Evolutionary conservation across 441 rosid species (phyloP).

Genomic region (Pelargonium australe): DNA sequence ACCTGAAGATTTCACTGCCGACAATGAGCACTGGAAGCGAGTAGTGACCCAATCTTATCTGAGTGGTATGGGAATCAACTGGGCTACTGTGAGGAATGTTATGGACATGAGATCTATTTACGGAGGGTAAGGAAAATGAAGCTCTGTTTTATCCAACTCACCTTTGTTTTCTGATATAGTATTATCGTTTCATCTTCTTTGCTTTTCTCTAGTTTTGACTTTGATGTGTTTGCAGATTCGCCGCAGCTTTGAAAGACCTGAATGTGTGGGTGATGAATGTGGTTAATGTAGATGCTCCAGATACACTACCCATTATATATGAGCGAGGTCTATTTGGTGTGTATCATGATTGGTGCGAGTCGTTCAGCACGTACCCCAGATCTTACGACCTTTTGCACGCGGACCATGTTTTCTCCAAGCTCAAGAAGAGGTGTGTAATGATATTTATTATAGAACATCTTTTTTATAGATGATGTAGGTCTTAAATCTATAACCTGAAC

Average conservation of each 20-base stretch:
- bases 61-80: slow-evolving; percentile 76
- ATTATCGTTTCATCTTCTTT: background rate
- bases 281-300: slow-evolving; percentile 72
- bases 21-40: slow-evolving; percentile 78
- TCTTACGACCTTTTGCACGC: slow-evolving; percentile 93
- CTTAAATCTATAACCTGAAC: no score
- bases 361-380: slow-evolving; percentile 91
- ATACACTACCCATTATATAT: slow-evolving; percentile 78
- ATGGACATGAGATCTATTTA: slow-evolving; percentile 98
- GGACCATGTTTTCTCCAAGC: slow-evolving; percentile 82
- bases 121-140: slow-evolving; percentile 63
- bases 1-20: slow-evolving; percentile 74
- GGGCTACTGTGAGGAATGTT: slow-evolving; percentile 74
- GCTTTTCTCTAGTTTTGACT: slow-evolving; percentile 15
- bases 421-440: slow-evolving; percentile 52
- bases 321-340: slow-evolving; percentile 91
- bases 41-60: slow-evolving; percentile 73
- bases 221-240: slow-evolving; percentile 50
- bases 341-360: slow-evolving; percentile 95
- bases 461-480: no score
- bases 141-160: no score
- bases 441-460: no score
- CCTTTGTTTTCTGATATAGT: background rate
- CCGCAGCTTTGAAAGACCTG: slow-evolving; percentile 74
- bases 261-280: slow-evolving; percentile 96